Conservation (phyloP, 176 grass and related monocot species). For the Bolboschoenus planiculmis region DNA sequence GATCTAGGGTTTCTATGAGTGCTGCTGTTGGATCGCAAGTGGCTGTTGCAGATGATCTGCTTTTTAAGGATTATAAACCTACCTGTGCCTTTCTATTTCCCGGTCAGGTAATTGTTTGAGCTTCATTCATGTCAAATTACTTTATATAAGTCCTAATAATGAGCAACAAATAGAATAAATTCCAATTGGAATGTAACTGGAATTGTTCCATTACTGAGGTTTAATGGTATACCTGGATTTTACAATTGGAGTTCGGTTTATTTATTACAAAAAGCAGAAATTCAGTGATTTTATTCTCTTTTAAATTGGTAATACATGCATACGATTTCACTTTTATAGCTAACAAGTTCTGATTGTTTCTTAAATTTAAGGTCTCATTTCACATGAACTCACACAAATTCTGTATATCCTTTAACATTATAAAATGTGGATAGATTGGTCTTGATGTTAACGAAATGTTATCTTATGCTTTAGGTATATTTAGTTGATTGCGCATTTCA, state of each 20-base stretch:
- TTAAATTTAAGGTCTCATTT: neutral
- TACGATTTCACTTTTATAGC: neutral
- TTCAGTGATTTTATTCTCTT: neutral
- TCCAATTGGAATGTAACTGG: neutral
- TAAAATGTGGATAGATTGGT: neutral
- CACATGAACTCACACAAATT: neutral
- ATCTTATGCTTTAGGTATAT: neutral
- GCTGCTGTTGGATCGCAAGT: slow-evolving; percentile 51
- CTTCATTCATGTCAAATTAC: slow-evolving; percentile 6
- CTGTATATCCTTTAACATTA: neutral
- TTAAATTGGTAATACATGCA: neutral
- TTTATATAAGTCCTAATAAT: neutral
- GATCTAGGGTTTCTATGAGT: slow-evolving; percentile 52
- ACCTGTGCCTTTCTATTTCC: slow-evolving; percentile 84
- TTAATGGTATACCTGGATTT: neutral
- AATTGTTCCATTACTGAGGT: neutral
- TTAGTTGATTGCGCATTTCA: neutral
- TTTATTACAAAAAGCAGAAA: neutral
- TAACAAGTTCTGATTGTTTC: neutral
- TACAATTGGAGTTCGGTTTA: neutral
- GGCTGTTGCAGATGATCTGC: slow-evolving; percentile 35
- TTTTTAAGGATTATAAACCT: slow-evolving; percentile 79
- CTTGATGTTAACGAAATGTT: neutral
- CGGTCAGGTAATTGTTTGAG: slow-evolving; percentile 53
- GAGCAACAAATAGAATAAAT: neutral